A percentile compares a stretch with the other conserved stretches of the same genome.
phyloP scores from a whole-genome alignment of 805 yeast genomes.

The Jamesozyma lodderae region DNA sequence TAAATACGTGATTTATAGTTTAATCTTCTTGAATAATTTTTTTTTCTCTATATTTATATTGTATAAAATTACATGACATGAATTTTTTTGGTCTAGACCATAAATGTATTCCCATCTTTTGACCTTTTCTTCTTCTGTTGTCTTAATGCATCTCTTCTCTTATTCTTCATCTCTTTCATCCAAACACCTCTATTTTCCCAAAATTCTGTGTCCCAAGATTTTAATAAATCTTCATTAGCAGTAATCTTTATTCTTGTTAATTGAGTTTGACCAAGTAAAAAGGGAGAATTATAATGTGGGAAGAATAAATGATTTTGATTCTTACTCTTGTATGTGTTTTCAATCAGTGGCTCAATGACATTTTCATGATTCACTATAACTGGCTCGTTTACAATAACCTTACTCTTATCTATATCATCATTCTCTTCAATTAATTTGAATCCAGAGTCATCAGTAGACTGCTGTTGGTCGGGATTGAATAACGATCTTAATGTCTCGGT shows the following conservation, averaged over 20 bases:
- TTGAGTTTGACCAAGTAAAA: slow-evolving; percentile 77
- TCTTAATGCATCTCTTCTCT: slow-evolving; percentile 65
- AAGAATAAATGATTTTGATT: slow-evolving; percentile 55
- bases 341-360: background rate
- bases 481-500: slow-evolving; percentile 58
- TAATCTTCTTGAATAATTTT: background rate
- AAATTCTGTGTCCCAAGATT: slow-evolving; percentile 64
- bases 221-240: slow-evolving; percentile 29
- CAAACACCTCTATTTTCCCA: slow-evolving; percentile 77
- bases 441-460: slow-evolving; percentile 24
- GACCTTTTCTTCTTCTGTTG: slow-evolving; percentile 39
- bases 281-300: slow-evolving; percentile 78
- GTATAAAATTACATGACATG: background rate
- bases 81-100: slow-evolving; percentile 4
- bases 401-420: slow-evolving; percentile 37
- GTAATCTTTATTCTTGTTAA: slow-evolving; percentile 41
- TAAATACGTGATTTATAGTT: background rate
- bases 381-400: slow-evolving; percentile 34
- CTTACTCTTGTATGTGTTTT: slow-evolving; percentile 27
- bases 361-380: background rate
- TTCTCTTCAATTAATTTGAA: slow-evolving; percentile 40
- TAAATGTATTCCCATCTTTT: slow-evolving; percentile 11
- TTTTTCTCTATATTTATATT: background rate
- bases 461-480: slow-evolving; percentile 36
- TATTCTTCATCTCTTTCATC: slow-evolving; percentile 63